A percentile compares a stretch with the other conserved stretches of the same genome.
phyloP scores from a whole-genome alignment of 1,284 basidiomycete genomes.

The Apiotrichum mycotoxinovorans region DNA sequence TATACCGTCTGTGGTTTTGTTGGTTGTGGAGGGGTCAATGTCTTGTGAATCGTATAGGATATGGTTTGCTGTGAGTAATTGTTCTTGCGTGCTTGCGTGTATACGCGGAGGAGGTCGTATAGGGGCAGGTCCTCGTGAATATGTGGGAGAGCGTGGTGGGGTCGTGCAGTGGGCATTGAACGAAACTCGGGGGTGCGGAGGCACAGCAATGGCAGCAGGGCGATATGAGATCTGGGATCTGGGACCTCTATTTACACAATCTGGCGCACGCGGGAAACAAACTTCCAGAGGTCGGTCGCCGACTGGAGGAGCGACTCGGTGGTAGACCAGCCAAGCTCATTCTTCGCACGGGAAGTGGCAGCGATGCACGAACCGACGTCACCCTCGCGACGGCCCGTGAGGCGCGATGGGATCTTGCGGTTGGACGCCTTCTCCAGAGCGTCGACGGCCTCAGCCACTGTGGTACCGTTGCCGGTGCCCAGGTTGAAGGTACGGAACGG shows the following conservation, averaged over 20 bases:
- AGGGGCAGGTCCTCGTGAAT: too few relatives aligned
- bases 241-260: neutral
- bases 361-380: constrained; percentile 17
- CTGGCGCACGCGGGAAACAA: constrained; percentile 2
- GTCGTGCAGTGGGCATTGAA: too few relatives aligned
- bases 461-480: constrained; percentile 73
- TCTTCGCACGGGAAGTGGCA: constrained; percentile 4
- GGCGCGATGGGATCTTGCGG: constrained; percentile 2
- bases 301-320: constrained; percentile 6
- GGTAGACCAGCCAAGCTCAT: constrained; percentile 13
- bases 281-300: constrained; percentile 13
- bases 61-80: too few relatives aligned
- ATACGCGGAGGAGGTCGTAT: too few relatives aligned
- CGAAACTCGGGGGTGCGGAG: too few relatives aligned
- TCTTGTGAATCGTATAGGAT: too few relatives aligned
- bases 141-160: too few relatives aligned
- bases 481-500: constrained; percentile 60
- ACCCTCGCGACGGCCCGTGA: constrained; percentile 8
- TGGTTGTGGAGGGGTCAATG: too few relatives aligned
- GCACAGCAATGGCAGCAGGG: too few relatives aligned
- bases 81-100: too few relatives aligned
- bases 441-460: constrained; percentile 46
- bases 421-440: constrained; percentile 8
- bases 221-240: too few relatives aligned
- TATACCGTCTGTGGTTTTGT: too few relatives aligned